Conservation (phyloP, 768 basidiomycete genomes). For the Scleroderma bovista region DNA sequence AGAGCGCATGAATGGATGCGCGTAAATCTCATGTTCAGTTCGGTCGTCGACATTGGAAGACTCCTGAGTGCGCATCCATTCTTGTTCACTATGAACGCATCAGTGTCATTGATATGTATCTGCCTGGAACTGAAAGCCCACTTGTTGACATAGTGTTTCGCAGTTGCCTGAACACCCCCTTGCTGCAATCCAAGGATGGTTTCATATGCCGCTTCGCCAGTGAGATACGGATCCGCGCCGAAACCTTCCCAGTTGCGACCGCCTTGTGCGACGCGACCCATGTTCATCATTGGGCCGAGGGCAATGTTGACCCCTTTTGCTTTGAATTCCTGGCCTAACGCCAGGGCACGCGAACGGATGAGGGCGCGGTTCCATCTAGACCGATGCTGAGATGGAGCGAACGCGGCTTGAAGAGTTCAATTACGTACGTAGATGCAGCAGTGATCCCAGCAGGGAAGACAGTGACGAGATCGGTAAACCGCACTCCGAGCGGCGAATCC, state of each 20-base stretch:
- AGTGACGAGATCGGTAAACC: slow-evolving; percentile 65
- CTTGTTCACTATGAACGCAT: slow-evolving; percentile 28
- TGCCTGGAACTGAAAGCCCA: slow-evolving; percentile 14
- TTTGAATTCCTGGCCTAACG: slow-evolving; percentile 78
- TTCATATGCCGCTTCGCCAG: slow-evolving; percentile 72
- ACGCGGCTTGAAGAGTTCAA: neutral
- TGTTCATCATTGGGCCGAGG: slow-evolving; percentile 82
- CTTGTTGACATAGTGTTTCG: slow-evolving; percentile 81
- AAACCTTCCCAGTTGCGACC: slow-evolving; percentile 97
- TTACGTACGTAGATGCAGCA: slow-evolving; percentile 67
- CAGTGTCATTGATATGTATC: neutral
- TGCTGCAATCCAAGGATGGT: slow-evolving; percentile 80
- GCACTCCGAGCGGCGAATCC: slow-evolving; percentile 76
- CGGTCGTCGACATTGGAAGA: slow-evolving; percentile 38
- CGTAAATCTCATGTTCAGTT: slow-evolving; percentile 52
- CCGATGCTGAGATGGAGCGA: neutral
- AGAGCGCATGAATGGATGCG: slow-evolving; percentile 50
- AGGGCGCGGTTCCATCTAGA: slow-evolving; percentile 69
- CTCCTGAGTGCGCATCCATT: slow-evolving; percentile 26
- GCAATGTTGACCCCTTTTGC: slow-evolving; percentile 83
- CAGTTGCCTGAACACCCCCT: slow-evolving; percentile 81
- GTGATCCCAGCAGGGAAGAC: slow-evolving; percentile 85
- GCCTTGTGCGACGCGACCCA: slow-evolving; percentile 70
- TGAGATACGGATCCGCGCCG: slow-evolving; percentile 82
- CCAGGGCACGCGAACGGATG: slow-evolving; percentile 68